Base-by-base conservation (phyloP, 2,329 filamentous ascomycete species). In the Metarhizium guizhouense region DNA sequence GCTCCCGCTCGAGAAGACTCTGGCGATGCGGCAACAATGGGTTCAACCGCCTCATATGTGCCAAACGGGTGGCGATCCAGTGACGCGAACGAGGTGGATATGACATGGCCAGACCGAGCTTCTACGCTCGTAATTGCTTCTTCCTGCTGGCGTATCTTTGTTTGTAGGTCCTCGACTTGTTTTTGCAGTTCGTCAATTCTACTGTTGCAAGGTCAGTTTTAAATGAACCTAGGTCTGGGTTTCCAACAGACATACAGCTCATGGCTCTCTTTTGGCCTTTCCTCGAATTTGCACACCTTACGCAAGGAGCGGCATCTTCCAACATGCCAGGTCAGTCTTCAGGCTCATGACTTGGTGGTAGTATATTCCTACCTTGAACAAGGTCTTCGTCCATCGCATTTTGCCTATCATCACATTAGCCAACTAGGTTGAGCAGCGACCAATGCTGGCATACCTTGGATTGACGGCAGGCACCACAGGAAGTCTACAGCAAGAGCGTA, bases 391-490 rank as follows among this genome's bases (percentile, higher is more conserved):
- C 59, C 63, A 48, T 66, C 61, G 36, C 65, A 67, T 56, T 56
- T 61, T 3, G 61, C 25, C 25, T 25, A 25, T 25, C 25, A 25
- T 25, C 16, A 25, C 49, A 40, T 6, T 51, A 32, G 40, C 32
- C n/a, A 32, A 36, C 8, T 25, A 8, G n/a, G 8, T 20, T 7
- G 43, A 47, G n/a, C 7, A 11, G 43, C 20, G 43, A 47, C 7
- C 2, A 10, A 20, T 25, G 43, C n/a, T 5, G 13, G 18, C 18
- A 40, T 53, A 63, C 64, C 57, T 67, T 67, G 48, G 63, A 63
- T n/a, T 57, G 58, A 3, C 65, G 62, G 49, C 65, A 67, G 8
- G 63, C 57, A 30, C 55, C 58, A 38, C 65, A 67, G 13, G 65
- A 63, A 53, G 62, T 65, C 65, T 67, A 25, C 20, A 45, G 48